A percentile compares a stretch with the other conserved stretches of the same genome.
Conservation (phyloP, 768 basidiomycete genomes). For the Auricularia cornea region DNA sequence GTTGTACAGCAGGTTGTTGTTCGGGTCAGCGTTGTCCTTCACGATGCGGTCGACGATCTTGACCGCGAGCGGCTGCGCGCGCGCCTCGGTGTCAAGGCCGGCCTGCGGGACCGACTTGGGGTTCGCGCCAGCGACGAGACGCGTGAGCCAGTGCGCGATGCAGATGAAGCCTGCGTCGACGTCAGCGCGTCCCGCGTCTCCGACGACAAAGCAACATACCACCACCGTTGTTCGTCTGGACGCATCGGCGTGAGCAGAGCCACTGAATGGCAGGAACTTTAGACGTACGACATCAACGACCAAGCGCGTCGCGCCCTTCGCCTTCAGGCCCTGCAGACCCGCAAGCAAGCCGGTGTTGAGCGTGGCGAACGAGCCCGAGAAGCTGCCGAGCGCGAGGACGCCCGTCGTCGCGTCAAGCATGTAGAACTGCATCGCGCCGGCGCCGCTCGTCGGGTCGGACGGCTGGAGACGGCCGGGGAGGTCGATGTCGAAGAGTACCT, state of each 20-base stretch:
- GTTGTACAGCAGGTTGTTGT: conserved; percentile 38
- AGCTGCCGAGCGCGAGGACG: conserved; percentile 50
- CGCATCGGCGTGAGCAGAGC: neutral
- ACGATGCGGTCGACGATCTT: conserved; percentile 39
- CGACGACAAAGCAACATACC: conserved; percentile 8
- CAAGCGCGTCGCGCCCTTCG: conserved; percentile 40
- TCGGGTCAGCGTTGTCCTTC: conserved; percentile 35
- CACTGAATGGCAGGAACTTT: neutral
- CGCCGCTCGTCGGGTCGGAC: conserved; percentile 29
- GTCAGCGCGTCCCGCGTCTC: neutral
- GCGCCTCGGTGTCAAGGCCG: conserved; percentile 42
- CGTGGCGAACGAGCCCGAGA: conserved; percentile 34
- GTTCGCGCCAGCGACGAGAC: conserved; percentile 45
- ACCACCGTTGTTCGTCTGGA: conserved; percentile 24
- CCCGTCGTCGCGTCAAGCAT: conserved; percentile 48
- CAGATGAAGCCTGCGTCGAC: conserved; percentile 39
- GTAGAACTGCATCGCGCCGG: conserved; percentile 48
- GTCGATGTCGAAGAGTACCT: conserved; percentile 32
- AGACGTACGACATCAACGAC: conserved; percentile 44
- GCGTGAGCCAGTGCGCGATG: conserved; percentile 39
- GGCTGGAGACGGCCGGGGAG: conserved; percentile 33
- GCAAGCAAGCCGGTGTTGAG: conserved; percentile 37
- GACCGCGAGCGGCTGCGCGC: conserved; percentile 42
- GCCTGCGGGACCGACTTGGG: conserved; percentile 45
- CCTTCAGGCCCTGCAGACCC: conserved; percentile 40